Evolutionary conservation across 176 grass and related monocot species (phyloP).

Genomic region (Avena sativa): DNA sequence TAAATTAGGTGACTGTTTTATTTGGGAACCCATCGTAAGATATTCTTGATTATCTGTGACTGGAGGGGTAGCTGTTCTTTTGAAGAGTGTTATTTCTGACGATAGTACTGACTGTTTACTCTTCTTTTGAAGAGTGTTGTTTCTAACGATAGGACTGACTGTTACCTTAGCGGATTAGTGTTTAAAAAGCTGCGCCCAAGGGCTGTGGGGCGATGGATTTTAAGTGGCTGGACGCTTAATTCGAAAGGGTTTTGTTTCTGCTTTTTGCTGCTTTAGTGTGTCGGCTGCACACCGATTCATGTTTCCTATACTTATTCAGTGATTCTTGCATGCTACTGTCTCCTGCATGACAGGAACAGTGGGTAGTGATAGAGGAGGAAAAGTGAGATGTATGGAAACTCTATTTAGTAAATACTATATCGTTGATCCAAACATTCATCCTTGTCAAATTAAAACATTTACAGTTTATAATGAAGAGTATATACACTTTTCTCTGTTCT

Average conservation of each 20-base stretch:
- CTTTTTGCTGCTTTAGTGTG: background rate
- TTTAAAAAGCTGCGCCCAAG: background rate
- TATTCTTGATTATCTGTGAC: background rate
- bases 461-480: background rate
- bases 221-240: background rate
- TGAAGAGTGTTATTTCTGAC: background rate
- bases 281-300: background rate
- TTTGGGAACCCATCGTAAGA: slow-evolving; percentile 13
- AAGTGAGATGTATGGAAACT: no score
- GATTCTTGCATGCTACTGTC: no score
- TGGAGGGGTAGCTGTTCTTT: background rate
- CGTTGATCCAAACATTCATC: background rate
- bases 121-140: background rate
- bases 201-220: background rate
- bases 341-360: no score
- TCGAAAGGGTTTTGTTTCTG: background rate
- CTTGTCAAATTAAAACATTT: background rate
- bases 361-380: no score
- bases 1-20: slow-evolving; percentile 5
- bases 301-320: no score
- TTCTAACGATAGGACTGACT: background rate
- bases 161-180: slow-evolving; percentile 5
- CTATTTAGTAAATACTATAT: background rate
- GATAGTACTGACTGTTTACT: background rate
- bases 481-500: background rate